These are phyloP conservation scores for Effrenium voratum DNA, from an alignment of 73 alveolate genomes.

Conservation along the genomic window DNA sequence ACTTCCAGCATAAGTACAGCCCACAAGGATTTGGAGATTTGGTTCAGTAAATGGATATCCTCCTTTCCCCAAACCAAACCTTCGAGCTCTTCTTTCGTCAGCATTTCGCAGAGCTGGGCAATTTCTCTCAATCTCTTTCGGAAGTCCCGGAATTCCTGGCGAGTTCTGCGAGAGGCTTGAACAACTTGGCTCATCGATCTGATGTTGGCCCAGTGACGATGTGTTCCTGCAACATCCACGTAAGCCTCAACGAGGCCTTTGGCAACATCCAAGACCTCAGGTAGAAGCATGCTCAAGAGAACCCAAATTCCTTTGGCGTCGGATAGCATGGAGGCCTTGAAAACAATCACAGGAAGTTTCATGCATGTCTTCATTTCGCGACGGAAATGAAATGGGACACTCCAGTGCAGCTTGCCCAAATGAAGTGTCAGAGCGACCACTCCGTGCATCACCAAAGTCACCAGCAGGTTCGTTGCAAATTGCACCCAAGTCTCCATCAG, in stretches of 20 bases:
- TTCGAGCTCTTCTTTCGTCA: not conserved
- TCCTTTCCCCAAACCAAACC: not conserved
- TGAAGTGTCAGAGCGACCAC: not conserved
- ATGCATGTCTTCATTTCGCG: not conserved
- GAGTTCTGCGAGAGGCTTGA: not conserved
- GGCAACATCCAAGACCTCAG: not conserved
- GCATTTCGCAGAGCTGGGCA: not conserved
- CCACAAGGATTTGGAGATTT: not conserved
- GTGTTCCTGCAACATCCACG: not conserved
- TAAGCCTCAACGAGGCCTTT: not conserved
- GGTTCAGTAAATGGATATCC: not conserved
- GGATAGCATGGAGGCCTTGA: not conserved
- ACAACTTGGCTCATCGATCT: not conserved
- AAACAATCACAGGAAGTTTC: conserved; percentile 10
- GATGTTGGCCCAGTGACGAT: not conserved
- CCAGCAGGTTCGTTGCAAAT: not conserved
- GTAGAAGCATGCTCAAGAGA: not conserved
- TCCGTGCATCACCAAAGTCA: not conserved
- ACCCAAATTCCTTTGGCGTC: conserved; percentile 22
- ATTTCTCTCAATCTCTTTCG: not conserved
- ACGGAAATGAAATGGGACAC: not conserved
- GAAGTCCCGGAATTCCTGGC: not conserved
- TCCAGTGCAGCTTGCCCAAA: not conserved
- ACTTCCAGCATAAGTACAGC: not conserved
- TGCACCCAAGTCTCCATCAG: not conserved